Evolutionary conservation across 2,329 filamentous ascomycete species (phyloP).

Genomic region (Davidsoniella eucalypti): DNA sequence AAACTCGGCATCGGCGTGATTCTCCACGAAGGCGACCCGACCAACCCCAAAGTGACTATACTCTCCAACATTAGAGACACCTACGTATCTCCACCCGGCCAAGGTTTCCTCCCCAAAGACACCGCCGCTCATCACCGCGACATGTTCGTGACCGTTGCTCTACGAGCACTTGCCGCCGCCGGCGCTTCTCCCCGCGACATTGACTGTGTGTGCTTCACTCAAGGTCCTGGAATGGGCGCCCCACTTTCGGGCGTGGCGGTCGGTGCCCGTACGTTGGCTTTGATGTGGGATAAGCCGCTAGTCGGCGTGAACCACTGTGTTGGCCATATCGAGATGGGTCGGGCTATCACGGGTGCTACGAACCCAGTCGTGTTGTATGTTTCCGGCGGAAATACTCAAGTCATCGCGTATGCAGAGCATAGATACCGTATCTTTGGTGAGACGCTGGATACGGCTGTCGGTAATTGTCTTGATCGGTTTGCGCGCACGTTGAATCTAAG

Average conservation of each 20-base stretch:
- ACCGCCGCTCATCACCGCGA: conserved; percentile 81
- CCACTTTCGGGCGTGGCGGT: conserved; percentile 77
- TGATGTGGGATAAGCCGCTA: conserved; percentile 78
- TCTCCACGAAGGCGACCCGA: conserved; percentile 44
- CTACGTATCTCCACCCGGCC: conserved; percentile 77
- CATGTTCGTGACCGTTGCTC: conserved; percentile 71
- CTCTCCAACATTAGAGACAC: conserved; percentile 92
- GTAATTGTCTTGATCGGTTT: conserved; percentile 93
- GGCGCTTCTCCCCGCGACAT: conserved; percentile 46
- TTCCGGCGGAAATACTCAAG: conserved; percentile 89
- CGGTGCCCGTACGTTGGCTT: conserved; percentile 60
- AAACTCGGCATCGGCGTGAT: conserved; percentile 93
- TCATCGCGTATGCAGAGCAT: conserved; percentile 89
- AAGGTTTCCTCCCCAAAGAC: conserved; percentile 92
- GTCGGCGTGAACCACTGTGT: conserved; percentile 97
- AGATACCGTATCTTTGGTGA: conserved; percentile 97
- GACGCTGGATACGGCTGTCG: conserved; percentile 91
- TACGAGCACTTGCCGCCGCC: conserved; percentile 59
- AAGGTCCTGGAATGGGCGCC: conserved; percentile 91
- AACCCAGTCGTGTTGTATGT: conserved; percentile 96
- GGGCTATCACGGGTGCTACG: conserved; percentile 72
- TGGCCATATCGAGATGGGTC: conserved; percentile 97
- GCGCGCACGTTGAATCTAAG: conserved; percentile 78
- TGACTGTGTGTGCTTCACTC: conserved; percentile 89
- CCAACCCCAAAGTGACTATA: conserved; percentile 39